These are phyloP conservation scores for Brassica carinata DNA, from an alignment of 345 rosid species.

Conservation along the genomic window DNA sequence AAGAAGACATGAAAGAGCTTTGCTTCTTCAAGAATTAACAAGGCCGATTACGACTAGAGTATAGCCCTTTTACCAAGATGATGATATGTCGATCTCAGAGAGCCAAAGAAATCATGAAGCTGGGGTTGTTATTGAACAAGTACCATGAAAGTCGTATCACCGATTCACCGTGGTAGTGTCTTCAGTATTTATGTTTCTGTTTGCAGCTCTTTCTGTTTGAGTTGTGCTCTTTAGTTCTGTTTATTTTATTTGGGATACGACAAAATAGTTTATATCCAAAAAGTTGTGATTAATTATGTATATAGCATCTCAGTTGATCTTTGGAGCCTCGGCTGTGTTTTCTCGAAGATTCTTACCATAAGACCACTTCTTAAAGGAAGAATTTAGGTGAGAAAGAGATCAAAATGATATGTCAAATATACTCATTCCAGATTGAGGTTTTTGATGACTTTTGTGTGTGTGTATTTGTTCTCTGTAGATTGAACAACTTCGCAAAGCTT, in stretches of 20 bases:
- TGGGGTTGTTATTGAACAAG: no score
- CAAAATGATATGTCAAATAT: not conserved
- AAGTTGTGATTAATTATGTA: not conserved
- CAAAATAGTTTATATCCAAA: not conserved
- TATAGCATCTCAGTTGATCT: slow-evolving; percentile 67
- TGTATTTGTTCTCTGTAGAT: slow-evolving; percentile 46
- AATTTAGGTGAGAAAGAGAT: slow-evolving; percentile 42
- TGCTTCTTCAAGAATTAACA: no score
- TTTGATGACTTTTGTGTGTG: not conserved
- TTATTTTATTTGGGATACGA: not conserved
- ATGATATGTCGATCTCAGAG: no score
- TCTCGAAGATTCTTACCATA: slow-evolving; percentile 62
- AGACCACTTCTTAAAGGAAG: slow-evolving; percentile 80
- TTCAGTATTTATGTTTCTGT: not conserved
- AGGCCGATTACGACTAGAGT: no score
- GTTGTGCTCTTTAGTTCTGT: not conserved
- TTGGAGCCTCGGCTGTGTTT: slow-evolving; percentile 82
- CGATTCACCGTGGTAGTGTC: not conserved
- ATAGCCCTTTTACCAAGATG: no score
- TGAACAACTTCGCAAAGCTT: slow-evolving; percentile 44
- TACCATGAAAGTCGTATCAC: no score
- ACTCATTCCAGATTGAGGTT: not conserved
- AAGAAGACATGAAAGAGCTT: no score
- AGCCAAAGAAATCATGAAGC: no score
- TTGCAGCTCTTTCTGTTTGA: not conserved